phyloP scores from a whole-genome alignment of 371 early-diverging fungal genomes.

The Lichtheimia ornata region DNA sequence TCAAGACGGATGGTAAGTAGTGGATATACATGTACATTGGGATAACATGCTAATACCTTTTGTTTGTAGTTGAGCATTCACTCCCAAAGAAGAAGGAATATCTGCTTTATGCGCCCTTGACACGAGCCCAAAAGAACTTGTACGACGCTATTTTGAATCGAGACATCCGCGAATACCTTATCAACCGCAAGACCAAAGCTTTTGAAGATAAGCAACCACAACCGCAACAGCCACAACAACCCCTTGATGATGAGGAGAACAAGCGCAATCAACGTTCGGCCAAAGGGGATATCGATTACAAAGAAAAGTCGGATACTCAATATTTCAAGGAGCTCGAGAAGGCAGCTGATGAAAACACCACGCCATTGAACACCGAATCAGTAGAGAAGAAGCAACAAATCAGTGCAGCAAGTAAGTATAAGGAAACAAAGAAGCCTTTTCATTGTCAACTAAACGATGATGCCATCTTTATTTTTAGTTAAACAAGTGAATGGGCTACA shows the following conservation, averaged over 20 bases:
- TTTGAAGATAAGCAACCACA: slow-evolving; percentile 21
- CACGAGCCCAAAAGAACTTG: slow-evolving; percentile 76
- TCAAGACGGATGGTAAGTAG: slow-evolving; percentile 88
- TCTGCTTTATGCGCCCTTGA: slow-evolving; percentile 82
- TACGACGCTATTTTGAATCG: slow-evolving; percentile 84
- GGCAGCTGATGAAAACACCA: slow-evolving; percentile 27
- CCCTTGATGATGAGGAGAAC: slow-evolving; percentile 17
- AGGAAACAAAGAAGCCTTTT: background rate
- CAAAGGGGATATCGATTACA: slow-evolving; percentile 37
- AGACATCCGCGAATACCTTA: slow-evolving; percentile 71
- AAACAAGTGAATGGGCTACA: slow-evolving; percentile 59
- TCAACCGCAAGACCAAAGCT: slow-evolving; percentile 46
- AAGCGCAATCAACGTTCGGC: slow-evolving; percentile 18
- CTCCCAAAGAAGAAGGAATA: slow-evolving; percentile 93
- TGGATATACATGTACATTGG: background rate
- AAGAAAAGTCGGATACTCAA: slow-evolving; percentile 43
- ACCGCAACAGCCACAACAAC: slow-evolving; percentile 24
- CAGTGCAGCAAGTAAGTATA: slow-evolving; percentile 21
- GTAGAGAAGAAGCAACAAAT: slow-evolving; percentile 19
- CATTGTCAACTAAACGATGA: no score
- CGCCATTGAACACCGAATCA: slow-evolving; percentile 1
- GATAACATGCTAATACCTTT: background rate
- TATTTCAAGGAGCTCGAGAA: slow-evolving; percentile 54
- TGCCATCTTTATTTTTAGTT: slow-evolving; percentile 12
- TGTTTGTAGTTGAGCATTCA: slow-evolving; percentile 71